These are phyloP conservation scores for Plantago major DNA, from an alignment of 257 asterid species.

Conservation along the genomic window DNA sequence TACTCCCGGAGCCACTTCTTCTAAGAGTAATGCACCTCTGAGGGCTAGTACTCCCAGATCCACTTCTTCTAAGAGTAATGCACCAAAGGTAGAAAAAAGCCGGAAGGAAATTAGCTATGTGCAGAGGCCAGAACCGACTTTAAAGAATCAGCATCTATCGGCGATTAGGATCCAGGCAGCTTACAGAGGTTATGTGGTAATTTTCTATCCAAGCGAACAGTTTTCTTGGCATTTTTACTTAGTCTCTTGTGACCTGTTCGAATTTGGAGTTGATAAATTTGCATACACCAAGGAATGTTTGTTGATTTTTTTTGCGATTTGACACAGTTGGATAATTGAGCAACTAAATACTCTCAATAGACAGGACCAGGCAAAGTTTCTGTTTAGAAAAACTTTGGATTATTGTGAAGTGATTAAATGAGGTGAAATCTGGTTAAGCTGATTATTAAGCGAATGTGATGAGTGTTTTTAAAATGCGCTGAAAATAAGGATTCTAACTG, in stretches of 20 bases:
- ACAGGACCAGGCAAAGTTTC: too few species aligned
- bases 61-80: conserved; percentile 19
- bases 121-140: conserved; percentile 67
- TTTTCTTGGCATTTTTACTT: not conserved
- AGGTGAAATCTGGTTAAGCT: too few species aligned
- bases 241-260: not conserved
- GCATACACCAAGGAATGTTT: too few species aligned
- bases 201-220: conserved; percentile 12
- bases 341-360: too few species aligned
- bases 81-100: conserved; percentile 30
- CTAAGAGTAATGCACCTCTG: conserved; percentile 25
- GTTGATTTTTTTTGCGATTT: too few species aligned
- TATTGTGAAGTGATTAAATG: too few species aligned
- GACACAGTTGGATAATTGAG: too few species aligned
- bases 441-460: too few species aligned
- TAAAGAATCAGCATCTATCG: conserved; percentile 44
- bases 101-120: conserved; percentile 44
- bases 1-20: conserved; percentile 36
- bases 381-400: too few species aligned
- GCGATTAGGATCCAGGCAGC: conserved; percentile 82
- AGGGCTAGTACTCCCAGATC: conserved; percentile 32
- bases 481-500: too few species aligned
- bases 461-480: too few species aligned
- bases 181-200: conserved; percentile 86
- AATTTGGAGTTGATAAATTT: not conserved